Evolutionary conservation across 1,139 yeast species (phyloP).

Genomic region (Zhuliangozyma blackwelliae): DNA sequence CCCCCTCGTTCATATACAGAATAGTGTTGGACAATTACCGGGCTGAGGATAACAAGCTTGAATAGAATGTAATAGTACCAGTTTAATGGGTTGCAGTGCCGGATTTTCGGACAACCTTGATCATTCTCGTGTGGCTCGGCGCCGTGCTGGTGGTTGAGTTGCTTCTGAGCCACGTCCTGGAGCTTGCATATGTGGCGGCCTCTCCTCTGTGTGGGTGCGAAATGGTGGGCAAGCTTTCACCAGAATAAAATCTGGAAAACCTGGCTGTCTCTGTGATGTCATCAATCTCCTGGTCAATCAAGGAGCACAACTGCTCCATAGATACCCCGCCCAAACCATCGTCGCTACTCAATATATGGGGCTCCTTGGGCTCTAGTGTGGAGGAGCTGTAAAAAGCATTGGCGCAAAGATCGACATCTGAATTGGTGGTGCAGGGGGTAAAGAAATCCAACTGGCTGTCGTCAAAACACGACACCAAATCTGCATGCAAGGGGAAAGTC

Average conservation of each 20-base stretch:
- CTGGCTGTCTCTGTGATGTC: slow-evolving; percentile 1
- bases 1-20: slow-evolving; percentile 94
- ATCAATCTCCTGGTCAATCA: slow-evolving; percentile 9
- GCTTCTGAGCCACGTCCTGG: too few relatives aligned
- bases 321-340: slow-evolving; percentile 1
- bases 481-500: slow-evolving; percentile 2
- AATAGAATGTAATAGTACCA: slow-evolving; percentile 14
- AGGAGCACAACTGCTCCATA: slow-evolving; percentile 8
- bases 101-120: slow-evolving; percentile 3
- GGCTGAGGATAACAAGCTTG: slow-evolving; percentile 70
- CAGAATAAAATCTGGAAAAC: slow-evolving; percentile 1
- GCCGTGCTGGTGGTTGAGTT: slow-evolving; percentile 1
- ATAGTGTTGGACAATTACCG: slow-evolving; percentile 92
- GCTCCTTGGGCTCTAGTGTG: not conserved
- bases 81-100: not conserved
- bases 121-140: slow-evolving; percentile 1
- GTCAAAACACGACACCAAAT: slow-evolving; percentile 4
- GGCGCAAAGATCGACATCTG: slow-evolving; percentile 1
- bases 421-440: not conserved
- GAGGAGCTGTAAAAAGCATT: slow-evolving; percentile 1
- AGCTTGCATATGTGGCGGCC: too few relatives aligned
- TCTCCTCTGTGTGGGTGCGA: too few relatives aligned
- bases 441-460: slow-evolving; percentile 1
- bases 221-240: slow-evolving; percentile 7
- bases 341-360: not conserved